Percentiles rank a stretch among this genome's conserved stretches.
Conservation (phyloP, 495 filamentous ascomycete genomes). For the Lindgomyces ingoldianus region DNA sequence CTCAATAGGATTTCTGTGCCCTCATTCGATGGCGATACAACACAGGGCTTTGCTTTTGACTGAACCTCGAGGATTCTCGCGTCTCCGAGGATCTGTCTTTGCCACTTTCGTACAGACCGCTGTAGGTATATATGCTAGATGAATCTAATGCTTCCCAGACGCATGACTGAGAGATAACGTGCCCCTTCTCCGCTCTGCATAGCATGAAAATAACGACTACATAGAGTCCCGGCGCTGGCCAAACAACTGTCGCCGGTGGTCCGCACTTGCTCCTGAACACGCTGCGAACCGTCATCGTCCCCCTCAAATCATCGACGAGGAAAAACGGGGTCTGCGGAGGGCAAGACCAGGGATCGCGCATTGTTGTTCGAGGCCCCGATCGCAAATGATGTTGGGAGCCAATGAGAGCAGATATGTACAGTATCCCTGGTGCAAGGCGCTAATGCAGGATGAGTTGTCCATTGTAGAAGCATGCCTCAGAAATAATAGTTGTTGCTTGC, state of each 20-base stretch:
- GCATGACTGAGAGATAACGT: background rate
- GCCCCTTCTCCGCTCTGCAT: background rate
- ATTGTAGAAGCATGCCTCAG: slow-evolving; percentile 16
- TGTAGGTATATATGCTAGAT: background rate
- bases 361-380: background rate
- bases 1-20: too few relatives aligned
- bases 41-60: background rate
- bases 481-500: slow-evolving; percentile 15
- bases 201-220: background rate
- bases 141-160: background rate
- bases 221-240: too few relatives aligned
- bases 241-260: too few relatives aligned
- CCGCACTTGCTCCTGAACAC: too few relatives aligned
- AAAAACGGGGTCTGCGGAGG: background rate
- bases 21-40: too few relatives aligned
- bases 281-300: background rate
- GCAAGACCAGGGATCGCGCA: slow-evolving; percentile 11
- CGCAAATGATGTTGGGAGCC: background rate
- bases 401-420: background rate
- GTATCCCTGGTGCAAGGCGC: slow-evolving; percentile 20
- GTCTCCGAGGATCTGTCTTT: background rate
- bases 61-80: background rate
- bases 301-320: background rate
- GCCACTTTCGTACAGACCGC: background rate
- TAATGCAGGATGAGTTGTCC: slow-evolving; percentile 31